phyloP scores from a whole-genome alignment of 768 basidiomycete species.

The Phylloporus sp. region DNA sequence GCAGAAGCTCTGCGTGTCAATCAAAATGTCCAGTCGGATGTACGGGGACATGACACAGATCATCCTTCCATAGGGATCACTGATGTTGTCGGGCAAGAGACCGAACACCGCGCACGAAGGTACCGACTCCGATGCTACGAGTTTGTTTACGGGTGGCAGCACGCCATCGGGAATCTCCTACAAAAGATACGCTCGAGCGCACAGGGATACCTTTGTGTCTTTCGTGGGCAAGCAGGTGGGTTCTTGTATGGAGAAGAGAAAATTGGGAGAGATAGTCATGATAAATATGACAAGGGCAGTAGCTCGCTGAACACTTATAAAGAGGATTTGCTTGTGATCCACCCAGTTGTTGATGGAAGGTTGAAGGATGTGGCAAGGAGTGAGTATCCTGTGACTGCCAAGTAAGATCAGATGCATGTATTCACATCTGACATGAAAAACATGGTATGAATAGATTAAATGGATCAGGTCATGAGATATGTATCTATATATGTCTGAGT shows the following conservation, averaged over 20 bases:
- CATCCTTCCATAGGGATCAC: conserved; percentile 43
- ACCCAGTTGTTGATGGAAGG: conserved; percentile 62
- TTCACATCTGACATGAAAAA: no score
- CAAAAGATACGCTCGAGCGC: conserved; percentile 44
- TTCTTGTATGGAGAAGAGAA: conserved; percentile 65
- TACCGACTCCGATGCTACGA: conserved; percentile 18
- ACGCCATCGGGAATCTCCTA: conserved; percentile 37
- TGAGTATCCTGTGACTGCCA: conserved; percentile 1
- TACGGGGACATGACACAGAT: conserved; percentile 24
- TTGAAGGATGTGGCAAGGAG: conserved; percentile 49
- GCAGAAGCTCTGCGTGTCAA: conserved; percentile 73
- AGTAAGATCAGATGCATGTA: neutral
- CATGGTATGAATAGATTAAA: no score
- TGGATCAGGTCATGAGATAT: no score
- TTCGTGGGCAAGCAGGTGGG: conserved; percentile 68
- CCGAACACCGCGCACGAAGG: conserved; percentile 28
- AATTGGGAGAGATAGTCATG: conserved; percentile 34
- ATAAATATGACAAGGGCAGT: conserved; percentile 7
- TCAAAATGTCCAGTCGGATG: conserved; percentile 41
- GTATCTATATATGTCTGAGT: no score
- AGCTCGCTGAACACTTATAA: conserved; percentile 22
- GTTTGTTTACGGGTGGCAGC: conserved; percentile 45
- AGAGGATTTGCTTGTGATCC: conserved; percentile 53
- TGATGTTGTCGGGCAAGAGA: conserved; percentile 45
- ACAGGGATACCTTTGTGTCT: conserved; percentile 50